A percentile compares a stretch with the other conserved stretches of the same genome.
Evolutionary conservation across 305 asterid species (phyloP).

Genomic region (Solanum hybrid): DNA sequence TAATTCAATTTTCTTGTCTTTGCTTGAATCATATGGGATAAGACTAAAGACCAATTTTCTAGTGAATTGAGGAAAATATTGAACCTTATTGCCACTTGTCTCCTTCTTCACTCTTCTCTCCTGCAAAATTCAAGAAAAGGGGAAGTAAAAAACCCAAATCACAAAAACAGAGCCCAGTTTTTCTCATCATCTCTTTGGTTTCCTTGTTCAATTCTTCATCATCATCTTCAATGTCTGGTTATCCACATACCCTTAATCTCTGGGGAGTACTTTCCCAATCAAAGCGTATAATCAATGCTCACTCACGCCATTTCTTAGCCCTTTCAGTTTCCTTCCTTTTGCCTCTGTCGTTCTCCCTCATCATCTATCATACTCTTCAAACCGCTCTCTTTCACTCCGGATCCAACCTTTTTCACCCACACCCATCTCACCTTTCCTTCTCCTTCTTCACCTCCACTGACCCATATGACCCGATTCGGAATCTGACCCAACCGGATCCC

Average conservation of each 20-base stretch:
- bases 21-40: neutral
- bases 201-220: neutral
- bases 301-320: conserved; percentile 60
- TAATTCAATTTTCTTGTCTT: neutral
- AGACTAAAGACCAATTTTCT: neutral
- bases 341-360: conserved; percentile 40
- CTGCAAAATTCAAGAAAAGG: neutral
- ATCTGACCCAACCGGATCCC: neutral
- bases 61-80: neutral
- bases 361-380: conserved; percentile 37
- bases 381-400: conserved; percentile 19
- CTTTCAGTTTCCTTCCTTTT: conserved; percentile 61
- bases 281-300: conserved; percentile 46
- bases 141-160: neutral
- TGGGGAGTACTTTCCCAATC: conserved; percentile 52
- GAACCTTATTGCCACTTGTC: neutral
- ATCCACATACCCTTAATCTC: conserved; percentile 30
- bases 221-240: neutral
- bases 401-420: conserved; percentile 46
- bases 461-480: neutral
- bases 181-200: neutral
- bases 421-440: neutral
- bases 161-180: neutral
- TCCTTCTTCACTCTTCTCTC: neutral
- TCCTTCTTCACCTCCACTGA: neutral